Evolutionary conservation across 1,284 basidiomycete species (phyloP), one percentile per base, ranked within the genome.

Genomic region (Coniophora puteana): DNA sequence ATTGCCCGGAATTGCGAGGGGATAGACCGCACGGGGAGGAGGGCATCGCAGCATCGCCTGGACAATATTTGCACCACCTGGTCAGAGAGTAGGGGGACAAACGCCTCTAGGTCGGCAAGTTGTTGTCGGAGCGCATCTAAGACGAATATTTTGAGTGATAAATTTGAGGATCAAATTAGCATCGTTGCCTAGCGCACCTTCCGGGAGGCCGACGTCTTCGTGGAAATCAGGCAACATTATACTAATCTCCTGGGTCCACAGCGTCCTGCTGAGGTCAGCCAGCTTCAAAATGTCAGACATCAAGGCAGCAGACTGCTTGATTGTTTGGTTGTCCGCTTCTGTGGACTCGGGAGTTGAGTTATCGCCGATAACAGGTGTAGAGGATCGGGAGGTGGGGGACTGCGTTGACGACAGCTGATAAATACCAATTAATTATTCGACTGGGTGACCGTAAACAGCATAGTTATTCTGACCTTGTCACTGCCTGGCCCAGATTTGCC

Each of bases 11-110:
- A 89, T 51, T 92, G 89, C 1, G 85, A 86, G 0, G 91, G 89
- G 51, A 96, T 89, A 0, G 89, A 89, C 34, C 91, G 80, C 36
- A 97, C 89, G 8, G 89, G 82, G 26, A 89, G 78, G 30, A 99
- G 75, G 3, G 89, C 83, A 51, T 96, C 93, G 46, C 82, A 84
- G 49, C 86, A 91, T 11, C 91, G 80, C 37, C 79, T 76, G 5
- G 79, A 78, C 17, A 98, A 67, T 41, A 94, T 82, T 4, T 67
- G 56, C n/a, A 87, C 62, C 40, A 93, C 78, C 46, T 87, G 82
- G 14, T 61, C 71, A 2, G 80, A 76, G 41, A 89, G 63, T 3
- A 75, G 68, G 8, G 73, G 66, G 4, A 80, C 62, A 16, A 83
- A 55, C 1, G 70, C 62, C 1, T 65, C 68, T 3, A 89, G 49